These are phyloP conservation scores for Pterocarpus santalinus DNA, from an alignment of 306 rosid species.

Conservation along the genomic window DNA sequence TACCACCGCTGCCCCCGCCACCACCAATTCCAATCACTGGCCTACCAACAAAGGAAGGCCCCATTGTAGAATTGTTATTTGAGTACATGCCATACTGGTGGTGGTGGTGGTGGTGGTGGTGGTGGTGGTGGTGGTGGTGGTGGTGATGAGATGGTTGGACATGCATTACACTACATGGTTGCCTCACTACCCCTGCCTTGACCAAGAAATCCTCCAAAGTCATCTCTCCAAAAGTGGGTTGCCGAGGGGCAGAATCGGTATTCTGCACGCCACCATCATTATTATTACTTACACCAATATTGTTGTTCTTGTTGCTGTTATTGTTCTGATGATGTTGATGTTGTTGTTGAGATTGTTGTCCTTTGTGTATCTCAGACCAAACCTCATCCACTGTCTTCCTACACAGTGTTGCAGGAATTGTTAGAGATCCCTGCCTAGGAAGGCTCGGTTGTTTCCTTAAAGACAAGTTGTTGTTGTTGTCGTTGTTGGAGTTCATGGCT, in stretches of 20 bases:
- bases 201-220: slow-evolving; percentile 91
- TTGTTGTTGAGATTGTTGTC: not conserved
- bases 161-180: slow-evolving; percentile 32
- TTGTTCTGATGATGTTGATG: slow-evolving; percentile 32
- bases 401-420: slow-evolving; percentile 77
- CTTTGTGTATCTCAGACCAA: slow-evolving; percentile 86
- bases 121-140: slow-evolving; percentile 56
- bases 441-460: slow-evolving; percentile 62
- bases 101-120: slow-evolving; percentile 53
- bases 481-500: slow-evolving; percentile 53
- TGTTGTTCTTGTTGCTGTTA: not conserved
- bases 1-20: slow-evolving; percentile 12
- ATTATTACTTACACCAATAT: too few relatives aligned
- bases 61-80: slow-evolving; percentile 45
- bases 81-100: slow-evolving; percentile 58
- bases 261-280: slow-evolving; percentile 36
- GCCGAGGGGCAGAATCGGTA: slow-evolving; percentile 69
- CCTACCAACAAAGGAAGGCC: slow-evolving; percentile 54
- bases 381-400: slow-evolving; percentile 92
- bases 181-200: slow-evolving; percentile 88
- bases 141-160: slow-evolving; percentile 33
- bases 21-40: slow-evolving; percentile 30
- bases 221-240: slow-evolving; percentile 91
- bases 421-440: slow-evolving; percentile 72
- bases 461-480: not conserved